These are phyloP conservation scores for Podila epicladia DNA, from an alignment of 192 early-diverging fungal species.

Conservation along the genomic window DNA sequence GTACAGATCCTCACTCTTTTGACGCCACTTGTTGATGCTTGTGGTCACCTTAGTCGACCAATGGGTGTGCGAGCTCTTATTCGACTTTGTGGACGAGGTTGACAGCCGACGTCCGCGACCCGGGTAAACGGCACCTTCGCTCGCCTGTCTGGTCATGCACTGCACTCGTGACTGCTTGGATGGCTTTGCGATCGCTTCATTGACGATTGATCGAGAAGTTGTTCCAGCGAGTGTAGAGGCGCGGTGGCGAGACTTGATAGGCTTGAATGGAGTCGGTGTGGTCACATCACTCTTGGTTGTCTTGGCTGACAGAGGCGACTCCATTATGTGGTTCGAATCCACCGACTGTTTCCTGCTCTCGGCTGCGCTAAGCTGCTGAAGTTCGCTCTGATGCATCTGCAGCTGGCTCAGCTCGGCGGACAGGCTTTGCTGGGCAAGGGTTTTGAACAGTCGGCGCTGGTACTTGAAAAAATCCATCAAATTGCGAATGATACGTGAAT, in stretches of 20 bases:
- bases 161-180: conserved; percentile 11
- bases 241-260: conserved; percentile 19
- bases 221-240: conserved; percentile 31
- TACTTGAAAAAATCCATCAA: conserved; percentile 57
- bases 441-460: conserved; percentile 40
- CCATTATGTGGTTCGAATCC: too few relatives aligned
- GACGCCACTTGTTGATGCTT: conserved; percentile 33
- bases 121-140: conserved; percentile 10
- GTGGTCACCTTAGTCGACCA: conserved; percentile 41
- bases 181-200: background rate
- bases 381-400: background rate
- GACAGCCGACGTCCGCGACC: conserved; percentile 27
- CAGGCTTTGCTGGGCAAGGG: conserved; percentile 15
- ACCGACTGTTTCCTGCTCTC: background rate
- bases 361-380: background rate
- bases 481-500: conserved; percentile 57
- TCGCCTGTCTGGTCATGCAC: conserved; percentile 18
- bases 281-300: background rate
- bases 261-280: background rate
- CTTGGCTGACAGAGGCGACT: background rate
- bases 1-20: conserved; percentile 47
- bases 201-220: background rate
- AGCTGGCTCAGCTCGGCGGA: conserved; percentile 1
- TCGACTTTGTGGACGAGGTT: conserved; percentile 24
- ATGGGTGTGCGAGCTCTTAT: conserved; percentile 6